Evolutionary conservation across 2,329 filamentous ascomycete species (phyloP).

Genomic region (Pleomassaria siparia): DNA sequence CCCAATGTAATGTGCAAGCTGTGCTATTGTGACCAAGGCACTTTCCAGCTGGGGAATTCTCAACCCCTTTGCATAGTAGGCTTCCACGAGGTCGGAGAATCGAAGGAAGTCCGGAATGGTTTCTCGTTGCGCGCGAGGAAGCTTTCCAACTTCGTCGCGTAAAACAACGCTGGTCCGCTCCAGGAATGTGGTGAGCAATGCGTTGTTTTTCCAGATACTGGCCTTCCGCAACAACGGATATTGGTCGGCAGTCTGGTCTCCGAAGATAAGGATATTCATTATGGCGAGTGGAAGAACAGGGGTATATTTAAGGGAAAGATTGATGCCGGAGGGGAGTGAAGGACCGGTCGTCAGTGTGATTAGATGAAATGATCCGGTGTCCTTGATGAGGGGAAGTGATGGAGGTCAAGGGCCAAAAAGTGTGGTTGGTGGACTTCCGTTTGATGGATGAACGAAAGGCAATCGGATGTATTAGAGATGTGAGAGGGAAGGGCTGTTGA

Average conservation of each 20-base stretch:
- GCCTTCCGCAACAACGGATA: conserved; percentile 60
- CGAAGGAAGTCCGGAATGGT: conserved; percentile 64
- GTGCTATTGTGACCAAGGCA: conserved; percentile 64
- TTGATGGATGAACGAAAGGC: conserved; percentile 2
- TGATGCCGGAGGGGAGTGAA: background rate
- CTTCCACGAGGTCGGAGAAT: conserved; percentile 65
- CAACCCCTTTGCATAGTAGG: conserved; percentile 59
- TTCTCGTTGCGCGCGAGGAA: conserved; percentile 59
- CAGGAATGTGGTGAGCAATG: conserved; percentile 64
- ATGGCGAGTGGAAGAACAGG: conserved; percentile 20
- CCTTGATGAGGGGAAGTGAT: conserved; percentile 1
- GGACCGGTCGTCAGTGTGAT: background rate
- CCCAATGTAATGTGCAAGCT: conserved; percentile 70
- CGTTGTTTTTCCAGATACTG: conserved; percentile 53
- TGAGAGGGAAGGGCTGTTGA: conserved; percentile 8
- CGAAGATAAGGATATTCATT: conserved; percentile 63
- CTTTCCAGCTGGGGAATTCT: conserved; percentile 67
- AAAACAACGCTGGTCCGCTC: conserved; percentile 60
- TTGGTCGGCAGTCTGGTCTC: conserved; percentile 71
- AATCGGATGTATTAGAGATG: conserved; percentile 5
- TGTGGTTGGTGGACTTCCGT: conserved; percentile 8
- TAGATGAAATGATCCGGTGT: background rate
- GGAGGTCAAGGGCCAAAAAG: conserved; percentile 9
- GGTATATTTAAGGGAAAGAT: conserved; percentile 27
- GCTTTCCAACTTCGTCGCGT: conserved; percentile 60